These are phyloP conservation scores for Rhynchosporium graminicola DNA, from an alignment of 2,329 filamentous ascomycete species.

Conservation along the genomic window DNA sequence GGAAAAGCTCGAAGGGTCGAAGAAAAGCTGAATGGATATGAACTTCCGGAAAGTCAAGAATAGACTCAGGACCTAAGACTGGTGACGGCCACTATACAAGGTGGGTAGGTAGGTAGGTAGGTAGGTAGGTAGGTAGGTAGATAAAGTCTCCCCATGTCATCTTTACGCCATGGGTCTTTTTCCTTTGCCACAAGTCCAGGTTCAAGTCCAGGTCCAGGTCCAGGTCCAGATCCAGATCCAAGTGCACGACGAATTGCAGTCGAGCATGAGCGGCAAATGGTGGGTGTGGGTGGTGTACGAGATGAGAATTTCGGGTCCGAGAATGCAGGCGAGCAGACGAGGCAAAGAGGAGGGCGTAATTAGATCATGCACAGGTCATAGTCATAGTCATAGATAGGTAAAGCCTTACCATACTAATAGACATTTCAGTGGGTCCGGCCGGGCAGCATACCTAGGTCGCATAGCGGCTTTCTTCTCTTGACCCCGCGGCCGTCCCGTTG, in stretches of 20 bases:
- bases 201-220: neutral
- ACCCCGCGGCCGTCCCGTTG: neutral
- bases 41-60: no score
- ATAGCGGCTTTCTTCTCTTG: neutral
- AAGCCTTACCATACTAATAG: neutral
- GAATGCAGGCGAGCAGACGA: neutral
- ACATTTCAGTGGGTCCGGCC: conserved; percentile 3
- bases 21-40: neutral
- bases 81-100: conserved; percentile 1
- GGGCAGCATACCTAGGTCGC: neutral
- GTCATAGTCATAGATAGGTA: no score
- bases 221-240: no score
- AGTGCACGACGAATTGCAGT: no score
- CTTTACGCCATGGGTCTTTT: neutral
- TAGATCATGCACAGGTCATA: no score
- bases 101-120: no score
- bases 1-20: neutral
- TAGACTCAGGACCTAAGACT: neutral
- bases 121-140: no score
- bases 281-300: no score
- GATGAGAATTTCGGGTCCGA: no score
- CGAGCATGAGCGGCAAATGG: no score
- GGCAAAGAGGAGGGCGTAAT: neutral
- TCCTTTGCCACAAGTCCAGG: neutral
- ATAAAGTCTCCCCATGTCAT: neutral